phyloP scores from a whole-genome alignment of 2,329 filamentous ascomycete species.

The Aspergillus texensis region DNA sequence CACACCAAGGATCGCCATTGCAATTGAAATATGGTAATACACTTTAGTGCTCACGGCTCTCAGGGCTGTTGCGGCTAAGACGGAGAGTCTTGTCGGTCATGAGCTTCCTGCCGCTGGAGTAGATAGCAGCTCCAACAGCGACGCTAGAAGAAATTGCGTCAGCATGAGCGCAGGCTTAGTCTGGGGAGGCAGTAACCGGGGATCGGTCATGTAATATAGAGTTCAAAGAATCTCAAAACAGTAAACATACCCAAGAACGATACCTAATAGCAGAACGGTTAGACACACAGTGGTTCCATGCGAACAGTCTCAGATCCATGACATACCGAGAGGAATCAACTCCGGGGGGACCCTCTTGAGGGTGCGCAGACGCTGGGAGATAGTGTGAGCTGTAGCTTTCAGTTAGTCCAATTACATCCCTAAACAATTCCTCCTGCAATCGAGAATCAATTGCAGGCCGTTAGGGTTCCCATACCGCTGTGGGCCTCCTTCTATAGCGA shows the following conservation, averaged over 20 bases:
- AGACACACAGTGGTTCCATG: slow-evolving; percentile 23
- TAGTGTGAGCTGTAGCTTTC: slow-evolving; percentile 75
- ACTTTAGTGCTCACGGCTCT: slow-evolving; percentile 44
- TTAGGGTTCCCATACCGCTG: slow-evolving; percentile 53
- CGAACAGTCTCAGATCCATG: not conserved
- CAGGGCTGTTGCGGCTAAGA: slow-evolving; percentile 69
- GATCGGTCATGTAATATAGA: slow-evolving; percentile 15
- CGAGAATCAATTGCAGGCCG: slow-evolving; percentile 13
- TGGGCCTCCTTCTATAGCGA: slow-evolving; percentile 63
- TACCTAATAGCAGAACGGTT: slow-evolving; percentile 56
- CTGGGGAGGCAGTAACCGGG: slow-evolving; percentile 21
- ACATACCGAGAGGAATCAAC: slow-evolving; percentile 89
- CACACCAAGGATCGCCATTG: slow-evolving; percentile 27
- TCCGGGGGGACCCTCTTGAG: slow-evolving; percentile 90
- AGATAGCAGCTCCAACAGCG: slow-evolving; percentile 75
- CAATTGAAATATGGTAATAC: slow-evolving; percentile 38
- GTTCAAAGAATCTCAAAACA: slow-evolving; percentile 8
- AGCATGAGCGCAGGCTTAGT: slow-evolving; percentile 17
- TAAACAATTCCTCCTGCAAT: not conserved
- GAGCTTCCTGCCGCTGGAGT: slow-evolving; percentile 83
- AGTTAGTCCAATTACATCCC: slow-evolving; percentile 25
- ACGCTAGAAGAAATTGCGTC: slow-evolving; percentile 47
- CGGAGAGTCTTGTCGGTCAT: slow-evolving; percentile 89
- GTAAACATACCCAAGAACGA: slow-evolving; percentile 77
- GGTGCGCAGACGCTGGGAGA: slow-evolving; percentile 90